phyloP scores from a whole-genome alignment of 768 basidiomycete genomes.

The Serendipita sp. region DNA sequence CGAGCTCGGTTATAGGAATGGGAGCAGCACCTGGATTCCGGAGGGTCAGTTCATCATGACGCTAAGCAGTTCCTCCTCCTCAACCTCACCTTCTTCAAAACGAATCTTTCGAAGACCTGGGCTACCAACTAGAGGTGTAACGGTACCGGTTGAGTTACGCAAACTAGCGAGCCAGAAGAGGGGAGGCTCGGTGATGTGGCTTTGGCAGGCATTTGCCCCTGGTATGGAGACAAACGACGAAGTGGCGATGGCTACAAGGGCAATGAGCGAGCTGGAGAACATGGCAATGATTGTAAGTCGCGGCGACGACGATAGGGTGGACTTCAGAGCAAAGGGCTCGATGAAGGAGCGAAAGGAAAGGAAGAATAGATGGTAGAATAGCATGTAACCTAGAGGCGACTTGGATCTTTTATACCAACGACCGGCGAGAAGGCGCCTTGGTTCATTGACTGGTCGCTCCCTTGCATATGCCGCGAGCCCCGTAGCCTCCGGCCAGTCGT shows the following conservation, averaged over 20 bases:
- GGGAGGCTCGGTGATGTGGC: background rate
- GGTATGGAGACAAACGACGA: background rate
- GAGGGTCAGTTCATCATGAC: background rate
- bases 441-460: background rate
- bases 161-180: background rate
- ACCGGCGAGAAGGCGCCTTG: background rate
- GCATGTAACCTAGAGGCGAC: background rate
- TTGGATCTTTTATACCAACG: background rate
- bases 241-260: background rate
- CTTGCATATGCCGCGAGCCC: background rate
- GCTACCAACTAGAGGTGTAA: background rate
- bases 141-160: background rate
- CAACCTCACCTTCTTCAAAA: background rate
- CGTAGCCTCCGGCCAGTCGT: background rate
- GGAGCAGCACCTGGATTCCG: background rate
- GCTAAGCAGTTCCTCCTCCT: background rate
- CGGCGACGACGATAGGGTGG: background rate
- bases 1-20: background rate
- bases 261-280: background rate
- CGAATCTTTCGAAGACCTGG: constrained; percentile 3
- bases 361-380: no score
- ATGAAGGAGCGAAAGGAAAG: background rate
- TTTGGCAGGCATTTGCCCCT: background rate
- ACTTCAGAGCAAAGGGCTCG: background rate
- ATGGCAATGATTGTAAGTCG: background rate